Evolutionary conservation across 306 rosid species (phyloP).

Genomic region (Ammopiptanthus mongolicus): DNA sequence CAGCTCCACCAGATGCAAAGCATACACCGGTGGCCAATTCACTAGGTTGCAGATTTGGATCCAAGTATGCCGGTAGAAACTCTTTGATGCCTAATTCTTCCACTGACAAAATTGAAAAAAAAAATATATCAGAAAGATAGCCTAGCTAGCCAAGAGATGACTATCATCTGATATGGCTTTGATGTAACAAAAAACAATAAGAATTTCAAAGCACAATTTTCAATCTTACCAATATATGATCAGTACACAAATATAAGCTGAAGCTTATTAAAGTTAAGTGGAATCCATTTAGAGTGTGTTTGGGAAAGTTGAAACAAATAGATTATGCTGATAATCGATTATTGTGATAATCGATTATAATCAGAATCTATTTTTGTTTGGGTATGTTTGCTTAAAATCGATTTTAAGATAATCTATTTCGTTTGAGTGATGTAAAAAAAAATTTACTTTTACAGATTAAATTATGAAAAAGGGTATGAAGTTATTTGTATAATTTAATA

Average conservation of each 20-base stretch:
- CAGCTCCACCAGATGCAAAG: constrained; percentile 79
- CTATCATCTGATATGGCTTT: not conserved
- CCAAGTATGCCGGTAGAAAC: constrained; percentile 52
- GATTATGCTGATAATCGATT: too few species aligned
- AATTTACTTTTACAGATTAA: too few species aligned
- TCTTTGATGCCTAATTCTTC: constrained; percentile 55
- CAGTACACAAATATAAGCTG: not conserved
- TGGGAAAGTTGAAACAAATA: too few species aligned
- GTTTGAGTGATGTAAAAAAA: too few species aligned
- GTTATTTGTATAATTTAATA: too few species aligned
- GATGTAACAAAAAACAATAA: not conserved
- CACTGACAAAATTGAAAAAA: constrained; percentile 9
- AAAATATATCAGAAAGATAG: not conserved
- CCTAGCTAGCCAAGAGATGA: not conserved
- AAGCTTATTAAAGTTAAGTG: too few species aligned
- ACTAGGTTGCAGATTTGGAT: constrained; percentile 26
- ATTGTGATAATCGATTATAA: too few species aligned
- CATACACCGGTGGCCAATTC: constrained; percentile 54
- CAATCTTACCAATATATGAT: not conserved
- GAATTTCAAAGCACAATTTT: not conserved
- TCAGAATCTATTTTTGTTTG: too few species aligned
- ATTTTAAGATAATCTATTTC: too few species aligned
- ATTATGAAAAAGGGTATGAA: too few species aligned
- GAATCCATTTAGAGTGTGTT: too few species aligned
- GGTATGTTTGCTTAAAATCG: too few species aligned